phyloP scores from a whole-genome alignment of 2,329 filamentous ascomycete genomes.

The Ustulina deusta region DNA sequence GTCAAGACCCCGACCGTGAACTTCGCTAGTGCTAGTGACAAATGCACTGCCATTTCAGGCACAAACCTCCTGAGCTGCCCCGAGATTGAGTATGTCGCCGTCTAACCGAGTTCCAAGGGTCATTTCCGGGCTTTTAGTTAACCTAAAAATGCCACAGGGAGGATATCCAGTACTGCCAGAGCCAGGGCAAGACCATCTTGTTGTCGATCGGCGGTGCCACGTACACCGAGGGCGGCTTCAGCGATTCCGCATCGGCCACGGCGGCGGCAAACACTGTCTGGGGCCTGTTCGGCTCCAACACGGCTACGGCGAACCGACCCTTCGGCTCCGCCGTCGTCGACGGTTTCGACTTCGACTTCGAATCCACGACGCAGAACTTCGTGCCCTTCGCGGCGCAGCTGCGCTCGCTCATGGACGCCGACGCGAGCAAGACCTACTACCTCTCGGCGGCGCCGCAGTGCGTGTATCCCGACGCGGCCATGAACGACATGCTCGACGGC shows the following conservation, averaged over 20 bases:
- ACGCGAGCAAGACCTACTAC: slow-evolving; percentile 65
- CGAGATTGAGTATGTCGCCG: slow-evolving; percentile 69
- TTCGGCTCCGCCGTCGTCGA: slow-evolving; percentile 75
- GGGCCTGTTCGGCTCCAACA: slow-evolving; percentile 75
- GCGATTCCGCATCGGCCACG: slow-evolving; percentile 62
- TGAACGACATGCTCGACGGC: slow-evolving; percentile 67
- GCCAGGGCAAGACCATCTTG: slow-evolving; percentile 75
- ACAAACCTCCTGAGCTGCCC: slow-evolving; percentile 71
- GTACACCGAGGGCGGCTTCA: slow-evolving; percentile 76
- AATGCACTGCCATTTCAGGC: slow-evolving; percentile 70
- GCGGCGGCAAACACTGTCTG: slow-evolving; percentile 73
- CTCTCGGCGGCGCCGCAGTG: slow-evolving; percentile 77
- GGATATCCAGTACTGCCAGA: slow-evolving; percentile 72
- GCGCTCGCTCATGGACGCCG: slow-evolving; percentile 65
- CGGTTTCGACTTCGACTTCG: slow-evolving; percentile 83
- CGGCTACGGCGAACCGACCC: slow-evolving; percentile 66
- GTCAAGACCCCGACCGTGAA: slow-evolving; percentile 69
- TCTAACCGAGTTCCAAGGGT: slow-evolving; percentile 21
- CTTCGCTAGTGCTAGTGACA: slow-evolving; percentile 73
- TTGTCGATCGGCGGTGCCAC: slow-evolving; percentile 79
- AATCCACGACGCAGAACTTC: slow-evolving; percentile 70
- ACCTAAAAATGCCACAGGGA: slow-evolving; percentile 49
- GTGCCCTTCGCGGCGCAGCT: slow-evolving; percentile 70
- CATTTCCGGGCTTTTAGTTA: background rate
- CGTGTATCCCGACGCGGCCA: slow-evolving; percentile 71